Percentiles rank a stretch among this genome's conserved stretches.
Conservation (phyloP, 2,329 filamentous ascomycete genomes). For the Fusarium dlaminii region DNA sequence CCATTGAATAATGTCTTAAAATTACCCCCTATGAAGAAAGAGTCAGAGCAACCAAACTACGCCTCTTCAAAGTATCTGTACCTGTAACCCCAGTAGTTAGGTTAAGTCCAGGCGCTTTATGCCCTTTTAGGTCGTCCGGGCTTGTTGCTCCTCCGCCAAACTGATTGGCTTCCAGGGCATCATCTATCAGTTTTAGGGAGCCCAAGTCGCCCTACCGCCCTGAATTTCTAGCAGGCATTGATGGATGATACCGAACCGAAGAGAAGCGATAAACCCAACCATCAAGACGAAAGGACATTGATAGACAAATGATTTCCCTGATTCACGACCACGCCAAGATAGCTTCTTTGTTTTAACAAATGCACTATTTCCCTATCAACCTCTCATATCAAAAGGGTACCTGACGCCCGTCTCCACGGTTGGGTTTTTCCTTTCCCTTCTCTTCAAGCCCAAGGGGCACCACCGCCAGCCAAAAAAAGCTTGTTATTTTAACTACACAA, state of each 20-base stretch:
- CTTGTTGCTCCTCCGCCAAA: background rate
- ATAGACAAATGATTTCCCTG: background rate
- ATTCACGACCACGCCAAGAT: background rate
- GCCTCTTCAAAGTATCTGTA: constrained; percentile 16
- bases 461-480: background rate
- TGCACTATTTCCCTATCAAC: background rate
- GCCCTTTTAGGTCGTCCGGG: constrained; percentile 11
- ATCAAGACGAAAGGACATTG: background rate
- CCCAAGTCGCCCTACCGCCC: constrained; percentile 5
- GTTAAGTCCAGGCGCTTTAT: constrained; percentile 5
- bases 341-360: background rate
- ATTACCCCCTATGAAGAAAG: constrained; percentile 17
- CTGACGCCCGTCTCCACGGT: constrained; percentile 27
- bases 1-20: constrained; percentile 3
- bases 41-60: background rate
- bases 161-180: constrained; percentile 21
- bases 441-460: constrained; percentile 17
- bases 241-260: background rate
- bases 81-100: background rate
- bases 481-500: constrained; percentile 12
- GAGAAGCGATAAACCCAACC: background rate
- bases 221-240: constrained; percentile 6
- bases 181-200: constrained; percentile 4
- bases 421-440: constrained; percentile 10
- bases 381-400: constrained; percentile 8